Evolutionary conservation across 192 early-diverging fungal species (phyloP), one percentile per base, ranked within the genome.

Genomic region (Coemansia sp.): DNA sequence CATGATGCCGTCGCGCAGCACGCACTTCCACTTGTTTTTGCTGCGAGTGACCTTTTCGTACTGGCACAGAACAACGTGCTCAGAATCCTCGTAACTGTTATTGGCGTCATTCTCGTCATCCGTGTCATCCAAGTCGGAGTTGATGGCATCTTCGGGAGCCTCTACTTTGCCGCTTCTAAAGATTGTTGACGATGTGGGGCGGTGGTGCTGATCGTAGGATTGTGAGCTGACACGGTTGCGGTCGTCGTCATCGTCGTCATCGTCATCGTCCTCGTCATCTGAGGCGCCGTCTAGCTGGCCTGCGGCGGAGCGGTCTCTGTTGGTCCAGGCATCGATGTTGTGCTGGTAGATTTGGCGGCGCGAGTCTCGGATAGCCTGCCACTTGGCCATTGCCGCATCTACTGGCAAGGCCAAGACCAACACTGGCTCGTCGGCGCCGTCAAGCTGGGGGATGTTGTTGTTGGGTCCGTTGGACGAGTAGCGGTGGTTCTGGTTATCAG

Each of bases 1-100:
- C 84, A 96, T 90, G 70, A 99, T 96, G 14, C 97, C 97, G 69
- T 99, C 97, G 77, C 93, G 93, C 50, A 99, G 83, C 5, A 93
- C 87, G 71, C 94, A 97, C 86, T 97, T 97, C 97, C 97, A 99
- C 83, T 95, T 97, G 85, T 96, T 99, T 82, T 97, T 99, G 60
- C 93, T 94, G 43, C 95, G 86, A 13, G 88, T 91, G 31, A 99
- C 91, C 70, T 91, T 91, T 43, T 90, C 90, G 72, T 91, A 90
- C 67, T 90, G 84, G 73, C 90, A 91, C 45, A 91, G 51, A 42
- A 86, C 86, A 62, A 92, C 89, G 64, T 92, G 89, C 62, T 92
- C 88, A 16, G 86, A 79, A 2, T 91, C 90, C 61, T 90, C 86
- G 36, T 63, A 77, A 18, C 76, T 84, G 31, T 84, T 85, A 14